These are phyloP conservation scores for Podospora pseudoanserina DNA, from an alignment of 495 filamentous ascomycete species.

Conservation along the genomic window DNA sequence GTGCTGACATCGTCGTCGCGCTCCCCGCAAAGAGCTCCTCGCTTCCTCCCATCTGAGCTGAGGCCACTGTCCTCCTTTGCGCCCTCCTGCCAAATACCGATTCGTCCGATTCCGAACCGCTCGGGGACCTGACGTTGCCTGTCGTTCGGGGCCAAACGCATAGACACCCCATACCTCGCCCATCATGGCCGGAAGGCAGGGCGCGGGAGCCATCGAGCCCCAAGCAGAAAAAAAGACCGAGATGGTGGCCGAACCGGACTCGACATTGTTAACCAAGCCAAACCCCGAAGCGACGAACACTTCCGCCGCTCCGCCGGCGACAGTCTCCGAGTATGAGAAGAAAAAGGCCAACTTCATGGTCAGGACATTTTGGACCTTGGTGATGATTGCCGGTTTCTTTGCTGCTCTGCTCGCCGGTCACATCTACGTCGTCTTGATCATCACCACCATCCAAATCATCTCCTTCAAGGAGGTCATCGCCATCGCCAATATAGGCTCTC, in stretches of 20 bases:
- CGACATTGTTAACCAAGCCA: not conserved
- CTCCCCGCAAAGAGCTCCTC: too few species aligned
- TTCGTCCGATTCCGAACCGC: not conserved
- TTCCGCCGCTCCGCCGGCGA: not conserved
- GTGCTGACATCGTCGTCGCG: not conserved
- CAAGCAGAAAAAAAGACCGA: not conserved
- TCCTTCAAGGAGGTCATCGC: constrained; percentile 99
- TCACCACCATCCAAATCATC: constrained; percentile 90
- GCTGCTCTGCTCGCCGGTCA: constrained; percentile 87
- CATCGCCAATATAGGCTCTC: constrained; percentile 90
- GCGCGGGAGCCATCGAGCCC: not conserved
- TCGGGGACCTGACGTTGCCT: not conserved
- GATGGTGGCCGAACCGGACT: not conserved
- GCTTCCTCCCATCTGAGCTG: too few species aligned
- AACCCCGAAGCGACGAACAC: not conserved
- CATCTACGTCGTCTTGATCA: constrained; percentile 90
- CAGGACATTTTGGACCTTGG: constrained; percentile 93
- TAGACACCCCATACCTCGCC: not conserved
- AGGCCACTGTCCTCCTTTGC: too few species aligned
- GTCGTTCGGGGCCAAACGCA: not conserved
- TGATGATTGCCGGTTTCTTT: constrained; percentile 96
- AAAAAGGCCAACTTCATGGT: constrained; percentile 98
- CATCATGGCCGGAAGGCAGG: not conserved
- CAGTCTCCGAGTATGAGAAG: constrained; percentile 80
- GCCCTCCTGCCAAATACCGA: not conserved